phyloP scores from a whole-genome alignment of 345 rosid genomes.

The Melastoma malabathricum region DNA sequence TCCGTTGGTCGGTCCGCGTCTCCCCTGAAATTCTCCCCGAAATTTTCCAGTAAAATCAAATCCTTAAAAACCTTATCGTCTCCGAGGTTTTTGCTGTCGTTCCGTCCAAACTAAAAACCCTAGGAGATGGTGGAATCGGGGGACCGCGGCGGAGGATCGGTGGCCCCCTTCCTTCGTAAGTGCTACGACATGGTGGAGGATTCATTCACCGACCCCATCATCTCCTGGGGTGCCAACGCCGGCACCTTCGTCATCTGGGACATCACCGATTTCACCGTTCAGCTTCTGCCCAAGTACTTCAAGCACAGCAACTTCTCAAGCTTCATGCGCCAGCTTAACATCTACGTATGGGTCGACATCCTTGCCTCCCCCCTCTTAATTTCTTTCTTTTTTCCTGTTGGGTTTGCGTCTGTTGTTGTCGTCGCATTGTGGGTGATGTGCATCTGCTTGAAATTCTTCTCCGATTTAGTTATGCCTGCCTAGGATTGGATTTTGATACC shows the following conservation, averaged over 20 bases:
- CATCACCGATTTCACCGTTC: conserved; percentile 44
- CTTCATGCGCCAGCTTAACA: conserved; percentile 82
- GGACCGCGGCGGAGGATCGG: conserved; percentile 41
- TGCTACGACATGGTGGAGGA: conserved; percentile 89
- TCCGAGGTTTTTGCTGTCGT: not conserved
- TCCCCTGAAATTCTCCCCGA: no score
- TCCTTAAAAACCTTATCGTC: no score
- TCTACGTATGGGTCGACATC: conserved; percentile 43
- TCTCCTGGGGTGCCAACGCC: conserved; percentile 43
- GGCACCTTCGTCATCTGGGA: conserved; percentile 58
- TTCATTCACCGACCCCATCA: conserved; percentile 38
- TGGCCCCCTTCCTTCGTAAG: conserved; percentile 70
- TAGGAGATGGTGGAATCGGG: conserved; percentile 9
- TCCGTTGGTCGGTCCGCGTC: no score
- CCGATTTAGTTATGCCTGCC: no score
- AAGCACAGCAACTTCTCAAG: conserved; percentile 74
- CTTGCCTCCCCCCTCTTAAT: not conserved
- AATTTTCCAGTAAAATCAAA: no score
- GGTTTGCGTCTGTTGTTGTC: not conserved
- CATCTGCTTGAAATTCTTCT: no score
- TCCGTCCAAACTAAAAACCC: not conserved
- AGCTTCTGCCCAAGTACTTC: conserved; percentile 60
- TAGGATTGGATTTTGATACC: no score
- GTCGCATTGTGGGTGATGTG: not conserved
- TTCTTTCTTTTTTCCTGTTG: not conserved